phyloP scores from a whole-genome alignment of 1,284 basidiomycete genomes.

The Hymenochaete sp. region DNA sequence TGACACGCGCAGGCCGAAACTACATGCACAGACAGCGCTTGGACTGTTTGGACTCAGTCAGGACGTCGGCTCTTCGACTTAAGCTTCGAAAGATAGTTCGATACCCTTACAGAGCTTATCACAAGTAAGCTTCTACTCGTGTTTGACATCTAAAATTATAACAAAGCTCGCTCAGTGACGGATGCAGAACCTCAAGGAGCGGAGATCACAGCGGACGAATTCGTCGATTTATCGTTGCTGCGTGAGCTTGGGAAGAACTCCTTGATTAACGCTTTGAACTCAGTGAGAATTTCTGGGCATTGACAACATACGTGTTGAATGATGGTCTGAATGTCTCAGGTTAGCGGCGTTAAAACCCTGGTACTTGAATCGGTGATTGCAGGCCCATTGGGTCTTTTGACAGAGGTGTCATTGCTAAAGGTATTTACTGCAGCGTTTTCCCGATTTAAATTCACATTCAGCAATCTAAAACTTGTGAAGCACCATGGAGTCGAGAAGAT shows the following conservation, averaged over 20 bases:
- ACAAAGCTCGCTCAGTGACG: slow-evolving; percentile 19
- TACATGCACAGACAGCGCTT: too few relatives aligned
- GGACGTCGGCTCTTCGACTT: too few relatives aligned
- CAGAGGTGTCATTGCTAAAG: slow-evolving; percentile 87
- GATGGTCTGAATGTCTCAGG: too few relatives aligned
- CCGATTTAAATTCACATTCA: slow-evolving; percentile 8
- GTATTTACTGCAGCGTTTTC: slow-evolving; percentile 32
- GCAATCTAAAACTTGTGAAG: slow-evolving; percentile 31
- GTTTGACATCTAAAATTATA: too few relatives aligned
- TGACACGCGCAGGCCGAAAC: too few relatives aligned
- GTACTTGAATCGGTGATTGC: slow-evolving; percentile 84
- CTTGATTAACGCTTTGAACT: slow-evolving; percentile 75
- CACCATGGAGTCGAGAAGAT: slow-evolving; percentile 99
- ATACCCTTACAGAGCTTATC: too few relatives aligned
- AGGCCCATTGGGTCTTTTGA: slow-evolving; percentile 88
- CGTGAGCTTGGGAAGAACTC: slow-evolving; percentile 72
- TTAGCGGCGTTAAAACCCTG: slow-evolving; percentile 92
- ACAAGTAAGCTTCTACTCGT: too few relatives aligned
- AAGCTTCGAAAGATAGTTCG: too few relatives aligned
- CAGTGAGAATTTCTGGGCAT: too few relatives aligned
- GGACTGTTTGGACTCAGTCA: too few relatives aligned
- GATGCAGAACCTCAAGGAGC: slow-evolving; percentile 19
- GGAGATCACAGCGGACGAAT: slow-evolving; percentile 28
- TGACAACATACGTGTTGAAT: too few relatives aligned
- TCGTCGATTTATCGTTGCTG: slow-evolving; percentile 61